These are phyloP conservation scores for Sphaerulina vaccinii DNA, from an alignment of 2,329 filamentous ascomycete species.

Conservation along the genomic window DNA sequence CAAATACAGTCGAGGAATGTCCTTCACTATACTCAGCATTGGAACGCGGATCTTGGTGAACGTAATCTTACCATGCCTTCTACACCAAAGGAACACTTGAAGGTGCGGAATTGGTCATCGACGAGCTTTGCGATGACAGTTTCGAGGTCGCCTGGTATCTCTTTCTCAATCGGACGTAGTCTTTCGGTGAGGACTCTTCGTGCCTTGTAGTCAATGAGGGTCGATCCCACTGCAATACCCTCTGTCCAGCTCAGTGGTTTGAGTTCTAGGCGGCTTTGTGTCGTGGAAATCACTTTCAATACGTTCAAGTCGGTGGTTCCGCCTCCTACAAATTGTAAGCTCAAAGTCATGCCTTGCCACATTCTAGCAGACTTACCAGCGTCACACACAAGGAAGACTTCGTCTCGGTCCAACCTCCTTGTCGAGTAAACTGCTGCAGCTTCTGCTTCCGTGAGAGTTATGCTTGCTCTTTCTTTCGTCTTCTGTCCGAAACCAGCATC, in stretches of 20 bases:
- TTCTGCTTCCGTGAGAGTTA: slow-evolving; percentile 55
- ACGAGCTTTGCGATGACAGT: slow-evolving; percentile 37
- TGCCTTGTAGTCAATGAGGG: slow-evolving; percentile 43
- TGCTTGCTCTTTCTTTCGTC: slow-evolving; percentile 21
- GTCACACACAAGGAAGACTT: no score
- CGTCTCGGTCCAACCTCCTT: no score
- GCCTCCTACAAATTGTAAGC: slow-evolving; percentile 50
- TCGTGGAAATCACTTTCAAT: slow-evolving; percentile 34
- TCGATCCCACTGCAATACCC: slow-evolving; percentile 43
- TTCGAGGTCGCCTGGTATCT: slow-evolving; percentile 5
- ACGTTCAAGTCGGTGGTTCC: slow-evolving; percentile 48
- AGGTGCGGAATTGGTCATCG: slow-evolving; percentile 41
- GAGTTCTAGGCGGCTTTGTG: not conserved
- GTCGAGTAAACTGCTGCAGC: slow-evolving; percentile 57
- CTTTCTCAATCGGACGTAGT: not conserved
- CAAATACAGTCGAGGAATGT: no score
- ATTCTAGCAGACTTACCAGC: no score
- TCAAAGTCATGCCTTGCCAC: no score
- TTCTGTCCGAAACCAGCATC: slow-evolving; percentile 5
- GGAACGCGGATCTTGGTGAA: no score
- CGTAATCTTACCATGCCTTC: no score
- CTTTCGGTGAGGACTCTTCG: slow-evolving; percentile 11
- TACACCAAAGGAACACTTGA: slow-evolving; percentile 46
- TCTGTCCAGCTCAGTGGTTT: slow-evolving; percentile 13
- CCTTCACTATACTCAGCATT: no score